Evolutionary conservation across 306 rosid genomes (phyloP).

Genomic region (Rosa chinensis): DNA sequence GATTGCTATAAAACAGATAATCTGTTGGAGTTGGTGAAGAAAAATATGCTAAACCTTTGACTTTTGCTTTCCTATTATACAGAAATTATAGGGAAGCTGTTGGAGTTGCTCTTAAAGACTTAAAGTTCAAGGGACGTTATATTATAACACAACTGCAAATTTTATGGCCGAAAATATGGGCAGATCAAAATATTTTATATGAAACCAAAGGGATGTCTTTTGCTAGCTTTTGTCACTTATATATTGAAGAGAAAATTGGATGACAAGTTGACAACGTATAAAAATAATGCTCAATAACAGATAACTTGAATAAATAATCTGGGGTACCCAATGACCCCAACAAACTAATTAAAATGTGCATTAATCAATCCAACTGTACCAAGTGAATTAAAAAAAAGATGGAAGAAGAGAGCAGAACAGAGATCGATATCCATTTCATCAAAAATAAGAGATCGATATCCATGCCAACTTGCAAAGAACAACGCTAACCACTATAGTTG

Average conservation of each 20-base stretch:
- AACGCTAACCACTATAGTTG: slow-evolving; percentile 12
- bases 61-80: too few relatives aligned
- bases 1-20: too few relatives aligned
- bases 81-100: too few relatives aligned
- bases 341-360: background rate
- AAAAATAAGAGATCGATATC: too few relatives aligned
- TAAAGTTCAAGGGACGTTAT: too few relatives aligned
- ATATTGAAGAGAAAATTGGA: slow-evolving; percentile 5
- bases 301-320: slow-evolving; percentile 1
- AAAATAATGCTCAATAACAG: background rate
- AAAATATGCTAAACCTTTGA: too few relatives aligned
- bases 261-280: background rate
- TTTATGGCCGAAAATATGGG: background rate
- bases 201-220: background rate
- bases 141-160: background rate
- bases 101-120: too few relatives aligned
- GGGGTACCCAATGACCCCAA: background rate
- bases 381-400: background rate
- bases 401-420: background rate
- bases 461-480: background rate
- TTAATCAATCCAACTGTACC: background rate
- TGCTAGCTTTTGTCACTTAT: background rate
- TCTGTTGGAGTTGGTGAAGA: too few relatives aligned
- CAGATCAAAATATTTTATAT: background rate
- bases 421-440: background rate